Evolutionary conservation across 2,329 filamentous ascomycete genomes (phyloP).

Genomic region (Hysterium pulicare): DNA sequence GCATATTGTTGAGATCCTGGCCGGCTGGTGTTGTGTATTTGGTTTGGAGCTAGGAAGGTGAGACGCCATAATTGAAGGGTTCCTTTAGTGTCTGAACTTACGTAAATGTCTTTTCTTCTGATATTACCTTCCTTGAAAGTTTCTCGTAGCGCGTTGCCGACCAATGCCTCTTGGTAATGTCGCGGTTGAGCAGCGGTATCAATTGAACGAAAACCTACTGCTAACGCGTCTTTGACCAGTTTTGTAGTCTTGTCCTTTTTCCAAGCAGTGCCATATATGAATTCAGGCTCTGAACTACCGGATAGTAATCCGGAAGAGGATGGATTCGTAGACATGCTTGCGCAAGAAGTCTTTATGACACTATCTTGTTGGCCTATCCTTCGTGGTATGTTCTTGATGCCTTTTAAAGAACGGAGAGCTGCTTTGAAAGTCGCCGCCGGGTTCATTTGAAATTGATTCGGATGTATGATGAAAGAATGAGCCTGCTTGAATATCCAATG

Average conservation of each 20-base stretch:
- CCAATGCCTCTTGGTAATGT: conserved; percentile 72
- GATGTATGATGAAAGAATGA: too few species aligned
- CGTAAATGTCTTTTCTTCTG: conserved; percentile 60
- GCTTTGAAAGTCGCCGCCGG: too few species aligned
- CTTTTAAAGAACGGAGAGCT: too few species aligned
- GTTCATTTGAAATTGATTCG: too few species aligned
- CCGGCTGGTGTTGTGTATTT: conserved; percentile 68
- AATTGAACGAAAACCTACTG: conserved; percentile 66
- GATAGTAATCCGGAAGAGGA: too few species aligned
- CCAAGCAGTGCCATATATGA: conserved; percentile 83
- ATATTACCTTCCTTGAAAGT: conserved; percentile 60
- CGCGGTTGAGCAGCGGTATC: conserved; percentile 77
- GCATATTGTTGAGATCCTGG: conserved; percentile 59
- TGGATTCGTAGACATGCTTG: too few species aligned
- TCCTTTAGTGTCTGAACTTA: conserved; percentile 36
- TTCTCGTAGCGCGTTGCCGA: conserved; percentile 63
- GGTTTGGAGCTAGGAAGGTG: conserved; percentile 64
- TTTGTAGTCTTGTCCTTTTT: conserved; percentile 66
- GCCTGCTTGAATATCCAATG: too few species aligned
- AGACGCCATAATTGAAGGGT: neutral
- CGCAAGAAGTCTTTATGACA: too few species aligned
- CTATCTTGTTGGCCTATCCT: too few species aligned
- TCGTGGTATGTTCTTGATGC: too few species aligned
- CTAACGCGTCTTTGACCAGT: conserved; percentile 66
- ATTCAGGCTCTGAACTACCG: too few species aligned